Evolutionary conservation across 805 yeast genomes (phyloP).

Genomic region (Teunomyces pallodes): DNA sequence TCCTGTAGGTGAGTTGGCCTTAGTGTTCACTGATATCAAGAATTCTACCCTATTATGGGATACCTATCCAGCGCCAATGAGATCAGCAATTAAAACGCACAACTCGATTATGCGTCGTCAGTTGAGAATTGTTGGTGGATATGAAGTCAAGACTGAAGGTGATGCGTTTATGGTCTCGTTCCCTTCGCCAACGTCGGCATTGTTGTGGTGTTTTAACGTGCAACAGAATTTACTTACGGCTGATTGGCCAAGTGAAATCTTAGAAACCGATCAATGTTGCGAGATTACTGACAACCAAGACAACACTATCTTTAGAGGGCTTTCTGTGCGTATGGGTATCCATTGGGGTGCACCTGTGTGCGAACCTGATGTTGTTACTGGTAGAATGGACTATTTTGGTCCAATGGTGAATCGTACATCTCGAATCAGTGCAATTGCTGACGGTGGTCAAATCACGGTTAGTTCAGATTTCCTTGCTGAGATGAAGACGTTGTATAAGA

Average conservation of each 20-base stretch:
- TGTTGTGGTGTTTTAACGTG: constrained; percentile 92
- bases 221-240: constrained; percentile 78
- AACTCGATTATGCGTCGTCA: constrained; percentile 93
- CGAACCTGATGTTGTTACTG: constrained; percentile 90
- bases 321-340: constrained; percentile 95
- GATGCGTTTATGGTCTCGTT: constrained; percentile 98
- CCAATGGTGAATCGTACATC: constrained; percentile 98
- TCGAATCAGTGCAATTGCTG: constrained; percentile 90
- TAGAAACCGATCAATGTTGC: constrained; percentile 80
- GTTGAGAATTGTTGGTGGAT: constrained; percentile 89
- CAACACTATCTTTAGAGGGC: constrained; percentile 71
- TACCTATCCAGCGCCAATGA: constrained; percentile 86
- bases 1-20: constrained; percentile 90
- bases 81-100: constrained; percentile 93
- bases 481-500: constrained; percentile 53
- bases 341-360: constrained; percentile 99
- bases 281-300: constrained; percentile 66
- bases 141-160: constrained; percentile 98
- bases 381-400: constrained; percentile 98
- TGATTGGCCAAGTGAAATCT: constrained; percentile 94
- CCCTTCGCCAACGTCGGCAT: constrained; percentile 86
- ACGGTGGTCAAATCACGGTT: constrained; percentile 95
- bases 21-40: constrained; percentile 96
- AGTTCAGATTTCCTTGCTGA: constrained; percentile 80
- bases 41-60: constrained; percentile 95